Percentiles rank a stretch among this genome's conserved stretches.
These are phyloP conservation scores for Dothistroma septosporum DNA, from an alignment of 2,329 filamentous ascomycete genomes.

Conservation along the genomic window DNA sequence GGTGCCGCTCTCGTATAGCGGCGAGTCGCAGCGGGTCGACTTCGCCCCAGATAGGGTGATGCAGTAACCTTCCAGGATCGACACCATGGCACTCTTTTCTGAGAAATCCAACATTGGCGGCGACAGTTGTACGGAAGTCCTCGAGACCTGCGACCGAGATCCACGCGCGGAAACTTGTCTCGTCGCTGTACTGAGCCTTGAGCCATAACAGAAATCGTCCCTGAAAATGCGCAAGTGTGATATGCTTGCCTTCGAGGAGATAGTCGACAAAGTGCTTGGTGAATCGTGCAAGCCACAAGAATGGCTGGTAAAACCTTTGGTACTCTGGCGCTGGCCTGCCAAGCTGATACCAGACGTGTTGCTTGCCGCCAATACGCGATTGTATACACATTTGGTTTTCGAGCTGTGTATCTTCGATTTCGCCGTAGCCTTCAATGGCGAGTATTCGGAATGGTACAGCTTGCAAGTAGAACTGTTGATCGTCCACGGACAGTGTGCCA, in stretches of 20 bases:
- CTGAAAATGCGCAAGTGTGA: slow-evolving; percentile 57
- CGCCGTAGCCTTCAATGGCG: slow-evolving; percentile 64
- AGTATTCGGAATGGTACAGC: slow-evolving; percentile 54
- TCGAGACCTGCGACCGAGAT: slow-evolving; percentile 32
- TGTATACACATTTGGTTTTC: slow-evolving; percentile 57
- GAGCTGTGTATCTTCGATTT: slow-evolving; percentile 43
- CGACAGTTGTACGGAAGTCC: slow-evolving; percentile 62
- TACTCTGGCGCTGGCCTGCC: slow-evolving; percentile 57
- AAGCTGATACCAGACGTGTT: slow-evolving; percentile 61
- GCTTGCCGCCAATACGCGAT: slow-evolving; percentile 37
- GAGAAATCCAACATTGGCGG: slow-evolving; percentile 60
- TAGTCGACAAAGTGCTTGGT: slow-evolving; percentile 71
- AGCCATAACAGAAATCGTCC: slow-evolving; percentile 58
- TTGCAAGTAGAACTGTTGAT: slow-evolving; percentile 49
- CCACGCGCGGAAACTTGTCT: slow-evolving; percentile 54
- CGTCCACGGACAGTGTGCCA: slow-evolving; percentile 52
- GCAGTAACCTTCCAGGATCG: slow-evolving; percentile 19
- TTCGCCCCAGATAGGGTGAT: slow-evolving; percentile 39
- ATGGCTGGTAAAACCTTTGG: slow-evolving; percentile 56
- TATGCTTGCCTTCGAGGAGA: slow-evolving; percentile 38
- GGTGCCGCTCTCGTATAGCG: slow-evolving; percentile 31
- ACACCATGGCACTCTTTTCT: slow-evolving; percentile 60
- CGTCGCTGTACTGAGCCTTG: slow-evolving; percentile 41
- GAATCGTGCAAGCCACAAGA: slow-evolving; percentile 67
- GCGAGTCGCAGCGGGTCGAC: slow-evolving; percentile 28